Percentiles rank a stretch among this genome's conserved stretches.
Conservation (phyloP, 73 alveolate genomes). For the Symbiodinium pilosum region DNA sequence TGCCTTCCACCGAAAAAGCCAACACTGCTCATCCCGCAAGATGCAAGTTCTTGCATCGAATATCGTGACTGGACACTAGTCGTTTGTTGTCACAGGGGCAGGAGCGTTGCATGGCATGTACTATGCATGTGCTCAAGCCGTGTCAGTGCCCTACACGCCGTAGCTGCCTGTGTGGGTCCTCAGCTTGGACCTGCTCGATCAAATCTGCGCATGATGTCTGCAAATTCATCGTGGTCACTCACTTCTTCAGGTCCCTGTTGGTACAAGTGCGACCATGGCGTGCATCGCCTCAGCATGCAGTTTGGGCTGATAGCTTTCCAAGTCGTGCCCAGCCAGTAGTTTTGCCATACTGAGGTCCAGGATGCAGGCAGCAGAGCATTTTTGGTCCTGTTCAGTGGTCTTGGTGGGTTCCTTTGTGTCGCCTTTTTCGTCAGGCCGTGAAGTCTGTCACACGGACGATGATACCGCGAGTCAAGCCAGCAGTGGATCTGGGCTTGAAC, state of each 20-base stretch:
- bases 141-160: constrained; percentile 21
- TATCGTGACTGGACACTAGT: too few relatives aligned
- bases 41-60: too few relatives aligned
- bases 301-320: too few relatives aligned
- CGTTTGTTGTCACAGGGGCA: too few relatives aligned
- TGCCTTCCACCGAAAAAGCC: too few relatives aligned
- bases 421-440: constrained; percentile 42
- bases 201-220: too few relatives aligned
- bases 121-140: background rate
- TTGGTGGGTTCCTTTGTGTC: background rate
- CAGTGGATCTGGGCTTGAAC: constrained; percentile 64
- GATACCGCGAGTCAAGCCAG: constrained; percentile 61
- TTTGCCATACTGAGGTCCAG: constrained; percentile 39
- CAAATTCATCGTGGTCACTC: too few relatives aligned
- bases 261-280: background rate
- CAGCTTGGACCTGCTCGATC: background rate
- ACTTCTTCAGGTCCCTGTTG: background rate
- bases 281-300: too few relatives aligned
- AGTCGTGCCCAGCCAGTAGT: too few relatives aligned
- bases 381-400: background rate
- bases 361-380: constrained; percentile 14
- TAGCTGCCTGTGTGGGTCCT: background rate
- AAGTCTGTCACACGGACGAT: constrained; percentile 82
- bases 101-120: too few relatives aligned
- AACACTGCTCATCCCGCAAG: too few relatives aligned